phyloP scores from a whole-genome alignment of 2,329 filamentous ascomycete genomes.

The Xylariaceae sp. region DNA sequence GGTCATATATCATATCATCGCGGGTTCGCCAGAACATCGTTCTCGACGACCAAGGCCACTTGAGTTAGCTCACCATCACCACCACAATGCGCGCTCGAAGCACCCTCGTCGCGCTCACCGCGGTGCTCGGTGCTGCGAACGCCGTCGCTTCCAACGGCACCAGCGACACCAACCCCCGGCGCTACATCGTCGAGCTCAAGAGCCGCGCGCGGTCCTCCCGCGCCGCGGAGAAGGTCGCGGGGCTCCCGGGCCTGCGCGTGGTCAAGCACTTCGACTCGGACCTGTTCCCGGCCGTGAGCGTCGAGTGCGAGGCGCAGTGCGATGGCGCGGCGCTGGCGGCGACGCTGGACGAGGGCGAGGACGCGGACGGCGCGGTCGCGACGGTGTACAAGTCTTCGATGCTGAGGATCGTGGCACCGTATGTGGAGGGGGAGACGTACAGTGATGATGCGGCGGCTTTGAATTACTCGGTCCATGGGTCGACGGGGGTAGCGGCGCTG shows the following conservation, averaged over 20 bases:
- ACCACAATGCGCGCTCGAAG: too few relatives aligned
- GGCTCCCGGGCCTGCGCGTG: constrained; percentile 12
- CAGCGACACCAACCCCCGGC: constrained; percentile 12
- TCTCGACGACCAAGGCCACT: too few relatives aligned
- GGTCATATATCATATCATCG: too few relatives aligned
- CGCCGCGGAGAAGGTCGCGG: constrained; percentile 11
- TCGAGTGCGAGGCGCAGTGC: constrained; percentile 15
- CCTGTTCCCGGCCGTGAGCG: constrained; percentile 18
- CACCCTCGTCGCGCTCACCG: too few relatives aligned
- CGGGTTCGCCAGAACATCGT: too few relatives aligned
- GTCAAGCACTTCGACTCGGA: constrained; percentile 21
- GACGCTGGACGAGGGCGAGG: constrained; percentile 10
- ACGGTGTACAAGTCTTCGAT: constrained; percentile 17
- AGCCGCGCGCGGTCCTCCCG: constrained; percentile 11
- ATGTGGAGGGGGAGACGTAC: constrained; percentile 14
- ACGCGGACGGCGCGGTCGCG: constrained; percentile 13
- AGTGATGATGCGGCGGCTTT: constrained; percentile 15
- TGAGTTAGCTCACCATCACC: too few relatives aligned
- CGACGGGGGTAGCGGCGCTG: constrained; percentile 18
- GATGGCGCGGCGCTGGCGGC: constrained; percentile 10
- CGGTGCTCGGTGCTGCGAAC: neutral
- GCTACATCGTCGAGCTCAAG: constrained; percentile 21
- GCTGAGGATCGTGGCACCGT: constrained; percentile 9
- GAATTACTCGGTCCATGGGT: constrained; percentile 19
- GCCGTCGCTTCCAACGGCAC: neutral